Evolutionary conservation across 495 filamentous ascomycete species (phyloP), one percentile per base, ranked within the genome.

Genomic region (Tuber borchii): DNA sequence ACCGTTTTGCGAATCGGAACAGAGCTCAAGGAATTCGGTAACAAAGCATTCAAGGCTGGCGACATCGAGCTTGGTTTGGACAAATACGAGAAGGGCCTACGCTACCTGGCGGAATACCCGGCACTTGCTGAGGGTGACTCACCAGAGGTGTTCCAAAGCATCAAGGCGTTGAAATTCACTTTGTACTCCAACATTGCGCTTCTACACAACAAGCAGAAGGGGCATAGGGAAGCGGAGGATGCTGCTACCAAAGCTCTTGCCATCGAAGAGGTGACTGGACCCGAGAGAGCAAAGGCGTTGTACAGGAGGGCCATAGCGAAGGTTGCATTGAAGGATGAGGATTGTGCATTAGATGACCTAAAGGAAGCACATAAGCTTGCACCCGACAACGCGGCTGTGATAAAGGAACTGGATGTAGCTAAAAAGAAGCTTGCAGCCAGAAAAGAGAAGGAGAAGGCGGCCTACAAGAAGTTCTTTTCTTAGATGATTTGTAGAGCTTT

Each of bases 71-170:
- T 92, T 37, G 95, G 90, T 17, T 86, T 98, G 39, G 92, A 92
- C 65, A 99, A 99, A 86, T 99, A 99, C 86, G 92, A 97, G 85
- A 99, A 99, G 86, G 94, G 89, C n/a, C 85, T 99, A 73, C 91
- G 95, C 77, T 99, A 98, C 82, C 85, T 97, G 76, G 93, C 94
- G 83, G 94, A 97, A 85, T 92, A 95, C 83, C 91, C 93, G 17
- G 89, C 90, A 71, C 84, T 90, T 34, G 84, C 82, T 26, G 90
- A 93, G 26, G 85, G 87, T 2, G 93, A 94, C 76, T 86, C 90
- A 48, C 86, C 87, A 61, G 92, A 93, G 69, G 86, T 92, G 46
- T 88, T 88, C 70, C 82, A 85, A 71, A 86, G 92, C 81, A 85
- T 97, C 75, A 90, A 90, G 78, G 85, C 89, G 39, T 87, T 99